These are phyloP conservation scores for Pyrus pyrifolia DNA, from an alignment of 306 rosid species.

Conservation along the genomic window DNA sequence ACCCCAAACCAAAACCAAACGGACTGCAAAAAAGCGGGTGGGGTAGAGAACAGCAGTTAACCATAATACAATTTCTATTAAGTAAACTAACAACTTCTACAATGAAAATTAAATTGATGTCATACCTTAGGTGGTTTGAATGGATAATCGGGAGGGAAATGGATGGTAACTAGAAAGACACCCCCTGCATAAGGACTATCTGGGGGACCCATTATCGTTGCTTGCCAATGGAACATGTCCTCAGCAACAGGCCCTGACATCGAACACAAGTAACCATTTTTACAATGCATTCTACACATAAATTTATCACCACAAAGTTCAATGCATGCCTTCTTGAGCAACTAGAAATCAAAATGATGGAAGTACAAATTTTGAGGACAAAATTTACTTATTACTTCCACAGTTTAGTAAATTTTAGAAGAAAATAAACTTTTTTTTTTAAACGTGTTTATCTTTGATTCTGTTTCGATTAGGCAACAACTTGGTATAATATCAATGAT, in stretches of 20 bases:
- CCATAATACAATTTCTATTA: not conserved
- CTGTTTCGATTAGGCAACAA: not conserved
- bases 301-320: not conserved
- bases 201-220: slow-evolving; percentile 81
- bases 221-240: slow-evolving; percentile 93
- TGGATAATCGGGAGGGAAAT: slow-evolving; percentile 87
- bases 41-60: not conserved
- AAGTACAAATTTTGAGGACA: not conserved
- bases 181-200: slow-evolving; percentile 88
- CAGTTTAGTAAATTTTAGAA: not conserved
- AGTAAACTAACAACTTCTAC: not conserved
- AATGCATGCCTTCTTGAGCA: not conserved
- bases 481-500: not conserved
- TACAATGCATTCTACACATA: no score
- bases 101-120: not conserved
- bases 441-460: not conserved
- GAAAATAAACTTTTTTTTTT: not conserved
- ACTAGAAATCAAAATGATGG: not conserved
- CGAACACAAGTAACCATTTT: not conserved
- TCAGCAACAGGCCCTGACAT: slow-evolving; percentile 74
- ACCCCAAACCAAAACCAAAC: not conserved
- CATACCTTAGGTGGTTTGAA: slow-evolving; percentile 80
- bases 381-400: not conserved
- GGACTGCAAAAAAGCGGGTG: not conserved
- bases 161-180: slow-evolving; percentile 72